Evolutionary conservation across 306 rosid species (phyloP), one percentile per base, ranked within the genome.

Genomic region (Corylus heterophylla): DNA sequence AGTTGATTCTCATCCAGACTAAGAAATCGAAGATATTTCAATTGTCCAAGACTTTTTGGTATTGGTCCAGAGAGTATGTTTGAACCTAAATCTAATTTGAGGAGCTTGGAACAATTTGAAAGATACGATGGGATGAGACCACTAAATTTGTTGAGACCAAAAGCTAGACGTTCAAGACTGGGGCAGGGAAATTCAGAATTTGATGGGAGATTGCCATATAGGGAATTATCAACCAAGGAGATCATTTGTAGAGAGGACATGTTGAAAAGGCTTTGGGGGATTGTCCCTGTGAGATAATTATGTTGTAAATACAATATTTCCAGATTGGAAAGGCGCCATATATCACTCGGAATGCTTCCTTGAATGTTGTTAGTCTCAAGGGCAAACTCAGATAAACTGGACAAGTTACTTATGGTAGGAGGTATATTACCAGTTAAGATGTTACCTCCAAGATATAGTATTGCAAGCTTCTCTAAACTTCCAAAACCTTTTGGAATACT

Each of bases 291-390:
- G 70, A 64, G 22, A 64, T 35, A 4, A 7, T 64, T 64, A 0
- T 0, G 0, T 6, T 0, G 0, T 0, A 64, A 14, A 12, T 0
- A 0, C 9, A 3, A 5, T 0, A 14, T 0, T 0, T 2, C 45
- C 11, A 64, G 70, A 64, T 35, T 64, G 6, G 9, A 45, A 12
- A 64, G 48, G 7, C 9, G 20, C 48, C 25, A 0, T 64, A 7
- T 5, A 31, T 14, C 47, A 14, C 37, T 64, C 16, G 48, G 70
- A 64, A 64, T 64, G 20, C 48, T 16, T 0, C 70, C 48, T 37
- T 64, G 2, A 7, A 64, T 0, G 12, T 64, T 35, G 70, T 64
- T 64, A 0, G 0, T 0, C 10, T 35, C 70, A 3, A 64, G 35
- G 11, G 0, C 12, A 31, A 64, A 64, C 0, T 0, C 0, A 31